Base-by-base conservation (phyloP, 2,329 filamentous ascomycete species). In the Apiospora rasikravindrae region DNA sequence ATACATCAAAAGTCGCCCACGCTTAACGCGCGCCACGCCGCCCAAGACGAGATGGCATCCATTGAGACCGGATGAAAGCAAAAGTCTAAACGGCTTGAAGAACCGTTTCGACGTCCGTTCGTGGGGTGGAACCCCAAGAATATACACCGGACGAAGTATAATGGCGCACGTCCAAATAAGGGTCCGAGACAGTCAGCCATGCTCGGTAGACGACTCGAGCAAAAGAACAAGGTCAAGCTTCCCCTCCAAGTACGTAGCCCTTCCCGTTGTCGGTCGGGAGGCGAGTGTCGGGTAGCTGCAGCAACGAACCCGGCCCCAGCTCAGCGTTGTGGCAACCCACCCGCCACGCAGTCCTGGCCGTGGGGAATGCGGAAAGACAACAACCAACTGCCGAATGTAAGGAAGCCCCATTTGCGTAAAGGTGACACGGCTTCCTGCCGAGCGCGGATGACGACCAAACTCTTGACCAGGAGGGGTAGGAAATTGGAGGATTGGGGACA, bases 101-200 rank as follows among this genome's bases (percentile, higher is more conserved):
- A 37, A 64, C 57, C 57, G 57, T 40, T 64, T 64, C 33, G 33
- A 40, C 40, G 33, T 14, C 29, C 57, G 33, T 33, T 64, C 57
- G 11, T 7, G 16, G 51, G 26, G 51, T 19, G 53, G 29, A 22
- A 29, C 22, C 16, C 57, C 19, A 13, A 40, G 33, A 61, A 64
- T 33, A 64, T 33, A 37, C 29, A 64, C 57, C 33, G 33, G 33
- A 40, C 57, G 57, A 64, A 64, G 57, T 40, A 64, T n/a, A 24
- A 64, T 40, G 33, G 57, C 22, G 57, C 57, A 64, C 57, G 57
- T 64, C 57, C 57, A 40, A 64, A 64, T 33, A 64, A 64, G 57
- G 57, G 57, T 64, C 57, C 57, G 57, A 64, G 57, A 64, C 57
- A 57, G 51, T 26, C 13, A 26, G 24, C 49, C 49, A 64, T 8